Percentiles rank a stretch among this genome's conserved stretches.
Conservation (phyloP, 208 protist species). For the Herpetomonas samuelpessoai region DNA sequence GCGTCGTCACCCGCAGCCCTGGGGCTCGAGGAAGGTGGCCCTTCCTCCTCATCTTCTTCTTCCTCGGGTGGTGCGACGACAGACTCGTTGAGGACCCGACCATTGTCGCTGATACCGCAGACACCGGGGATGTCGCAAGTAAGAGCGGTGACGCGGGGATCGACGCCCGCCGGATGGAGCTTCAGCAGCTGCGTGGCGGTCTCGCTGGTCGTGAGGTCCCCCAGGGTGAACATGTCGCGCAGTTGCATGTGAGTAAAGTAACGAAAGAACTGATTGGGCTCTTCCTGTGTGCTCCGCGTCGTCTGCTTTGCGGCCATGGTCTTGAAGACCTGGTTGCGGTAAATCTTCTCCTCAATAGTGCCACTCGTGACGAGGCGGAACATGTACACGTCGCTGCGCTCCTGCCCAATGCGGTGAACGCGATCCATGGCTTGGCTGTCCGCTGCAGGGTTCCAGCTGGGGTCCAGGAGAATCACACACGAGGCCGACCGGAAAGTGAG, state of each 20-base stretch:
- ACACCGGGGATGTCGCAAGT: constrained; percentile 30
- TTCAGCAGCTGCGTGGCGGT: constrained; percentile 65
- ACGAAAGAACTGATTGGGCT: constrained; percentile 36
- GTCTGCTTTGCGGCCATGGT: constrained; percentile 71
- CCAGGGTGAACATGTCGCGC: constrained; percentile 75
- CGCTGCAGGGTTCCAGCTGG: constrained; percentile 96
- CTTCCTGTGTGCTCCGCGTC: background rate
- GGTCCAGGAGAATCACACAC: constrained; percentile 96
- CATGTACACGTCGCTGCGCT: constrained; percentile 90
- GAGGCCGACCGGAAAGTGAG: constrained; percentile 96
- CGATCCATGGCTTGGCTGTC: constrained; percentile 97
- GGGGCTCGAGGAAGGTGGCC: too few relatives aligned
- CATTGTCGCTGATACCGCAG: constrained; percentile 70
- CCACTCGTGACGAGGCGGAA: constrained; percentile 95
- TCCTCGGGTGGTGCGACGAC: constrained; percentile 11
- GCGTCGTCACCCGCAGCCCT: too few relatives aligned
- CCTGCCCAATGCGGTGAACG: constrained; percentile 98
- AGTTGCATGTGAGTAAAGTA: constrained; percentile 86
- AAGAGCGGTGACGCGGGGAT: constrained; percentile 8
- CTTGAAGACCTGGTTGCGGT: constrained; percentile 97
- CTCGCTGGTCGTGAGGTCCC: constrained; percentile 38
- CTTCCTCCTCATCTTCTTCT: background rate
- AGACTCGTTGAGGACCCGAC: constrained; percentile 44
- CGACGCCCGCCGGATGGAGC: constrained; percentile 51
- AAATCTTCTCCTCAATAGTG: constrained; percentile 98